Evolutionary conservation across 768 basidiomycete genomes (phyloP).

Genomic region (Termitomyces sp.): DNA sequence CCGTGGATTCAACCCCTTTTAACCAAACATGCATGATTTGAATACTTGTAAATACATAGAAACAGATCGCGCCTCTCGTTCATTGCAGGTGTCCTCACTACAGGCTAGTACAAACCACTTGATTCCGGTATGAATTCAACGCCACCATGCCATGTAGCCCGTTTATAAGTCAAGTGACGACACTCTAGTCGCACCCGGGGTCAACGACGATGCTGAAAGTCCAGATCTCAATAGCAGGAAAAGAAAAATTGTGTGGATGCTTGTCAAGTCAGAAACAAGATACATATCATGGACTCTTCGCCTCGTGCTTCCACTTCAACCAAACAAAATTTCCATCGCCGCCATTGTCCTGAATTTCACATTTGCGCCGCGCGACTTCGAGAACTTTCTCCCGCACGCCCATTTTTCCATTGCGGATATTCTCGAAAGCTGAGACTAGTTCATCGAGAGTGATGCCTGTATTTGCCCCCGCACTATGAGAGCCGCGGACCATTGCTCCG

Average conservation of each 20-base stretch:
- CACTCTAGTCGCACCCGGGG: not conserved
- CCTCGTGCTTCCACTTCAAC: conserved; percentile 52
- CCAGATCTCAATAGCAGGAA: not conserved
- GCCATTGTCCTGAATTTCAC: conserved; percentile 50
- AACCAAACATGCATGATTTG: not conserved
- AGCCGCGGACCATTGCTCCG: conserved; percentile 56
- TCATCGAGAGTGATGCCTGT: conserved; percentile 60
- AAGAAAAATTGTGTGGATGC: not conserved
- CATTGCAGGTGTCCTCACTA: not conserved
- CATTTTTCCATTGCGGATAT: conserved; percentile 41
- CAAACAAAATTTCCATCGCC: conserved; percentile 53
- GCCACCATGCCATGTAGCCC: conserved; percentile 2
- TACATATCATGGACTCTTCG: conserved; percentile 18
- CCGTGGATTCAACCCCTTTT: conserved; percentile 3
- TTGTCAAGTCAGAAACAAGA: not conserved
- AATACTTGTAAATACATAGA: not conserved
- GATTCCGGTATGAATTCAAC: not conserved
- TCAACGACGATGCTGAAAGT: not conserved
- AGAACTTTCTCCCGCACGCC: conserved; percentile 73
- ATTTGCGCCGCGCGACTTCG: conserved; percentile 70
- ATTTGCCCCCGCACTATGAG: conserved; percentile 54
- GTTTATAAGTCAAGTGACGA: not conserved
- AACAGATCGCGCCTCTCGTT: conserved; percentile 3
- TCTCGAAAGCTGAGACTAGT: conserved; percentile 50
- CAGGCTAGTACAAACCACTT: not conserved